Conservation (phyloP, 2,329 filamentous ascomycete species). For the Lachnellula subtilissima region DNA sequence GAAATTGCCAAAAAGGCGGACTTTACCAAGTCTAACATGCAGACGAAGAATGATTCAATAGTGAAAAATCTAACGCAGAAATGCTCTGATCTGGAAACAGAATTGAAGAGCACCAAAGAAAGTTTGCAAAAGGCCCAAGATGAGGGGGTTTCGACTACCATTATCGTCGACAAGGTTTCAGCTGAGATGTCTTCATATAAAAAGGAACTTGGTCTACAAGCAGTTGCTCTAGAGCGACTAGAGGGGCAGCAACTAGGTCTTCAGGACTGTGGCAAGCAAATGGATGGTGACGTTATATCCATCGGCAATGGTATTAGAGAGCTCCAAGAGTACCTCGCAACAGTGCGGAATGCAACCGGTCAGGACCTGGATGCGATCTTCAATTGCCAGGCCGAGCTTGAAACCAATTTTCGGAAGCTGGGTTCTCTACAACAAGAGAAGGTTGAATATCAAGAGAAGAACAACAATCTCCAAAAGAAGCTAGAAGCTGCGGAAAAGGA, state of each 20-base stretch:
- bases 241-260: neutral
- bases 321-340: neutral
- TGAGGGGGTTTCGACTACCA: neutral
- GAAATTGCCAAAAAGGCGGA: conserved; percentile 17
- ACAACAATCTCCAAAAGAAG: neutral
- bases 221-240: conserved; percentile 5
- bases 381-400: neutral
- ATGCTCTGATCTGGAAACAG: conserved; percentile 8
- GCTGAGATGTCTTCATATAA: conserved; percentile 8
- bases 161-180: conserved; percentile 1
- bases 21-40: conserved; percentile 9
- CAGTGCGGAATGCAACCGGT: neutral
- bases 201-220: conserved; percentile 10
- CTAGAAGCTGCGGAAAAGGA: neutral
- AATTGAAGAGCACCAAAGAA: conserved; percentile 3
- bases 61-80: conserved; percentile 14
- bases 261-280: neutral
- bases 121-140: conserved; percentile 3
- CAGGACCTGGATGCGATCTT: neutral
- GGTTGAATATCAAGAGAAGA: neutral
- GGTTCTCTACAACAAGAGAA: neutral
- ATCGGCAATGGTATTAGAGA: neutral
- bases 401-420: neutral
- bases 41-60: conserved; percentile 13
- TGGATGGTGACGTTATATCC: neutral